A percentile compares a stretch with the other conserved stretches of the same genome.
Conservation (phyloP, 2,329 filamentous ascomycete genomes). For the Cladophialophora immunda region DNA sequence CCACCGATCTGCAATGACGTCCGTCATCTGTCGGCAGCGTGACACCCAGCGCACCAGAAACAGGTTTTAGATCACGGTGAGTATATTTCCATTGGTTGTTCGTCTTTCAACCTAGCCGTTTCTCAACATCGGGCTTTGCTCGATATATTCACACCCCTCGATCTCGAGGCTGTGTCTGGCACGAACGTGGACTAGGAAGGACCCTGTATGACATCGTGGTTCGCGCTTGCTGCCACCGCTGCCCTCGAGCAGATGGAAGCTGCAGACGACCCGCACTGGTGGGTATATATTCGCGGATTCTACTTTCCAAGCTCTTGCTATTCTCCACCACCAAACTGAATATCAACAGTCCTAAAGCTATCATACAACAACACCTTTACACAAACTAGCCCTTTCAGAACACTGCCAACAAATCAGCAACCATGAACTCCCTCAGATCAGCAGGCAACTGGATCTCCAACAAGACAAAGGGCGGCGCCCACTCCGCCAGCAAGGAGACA, state of each 20-base stretch:
- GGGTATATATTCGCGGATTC: slow-evolving; percentile 5
- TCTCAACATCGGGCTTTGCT: background rate
- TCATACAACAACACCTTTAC: background rate
- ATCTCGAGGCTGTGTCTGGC: background rate
- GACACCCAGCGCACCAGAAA: slow-evolving; percentile 8
- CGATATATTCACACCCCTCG: background rate
- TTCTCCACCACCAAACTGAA: slow-evolving; percentile 1
- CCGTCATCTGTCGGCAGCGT: slow-evolving; percentile 28
- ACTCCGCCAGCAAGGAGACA: slow-evolving; percentile 35
- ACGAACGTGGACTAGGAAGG: background rate
- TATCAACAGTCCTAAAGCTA: background rate
- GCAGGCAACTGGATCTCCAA: slow-evolving; percentile 36
- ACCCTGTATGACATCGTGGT: background rate
- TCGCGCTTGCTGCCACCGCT: background rate
- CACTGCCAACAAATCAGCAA: background rate
- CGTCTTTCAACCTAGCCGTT: background rate
- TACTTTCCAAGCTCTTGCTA: background rate
- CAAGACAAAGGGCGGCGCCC: slow-evolving; percentile 34
- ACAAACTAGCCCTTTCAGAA: background rate
- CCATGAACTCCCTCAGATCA: slow-evolving; percentile 34
- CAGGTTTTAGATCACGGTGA: slow-evolving; percentile 20
- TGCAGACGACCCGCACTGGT: background rate
- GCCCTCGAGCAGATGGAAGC: background rate
- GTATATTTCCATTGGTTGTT: background rate
- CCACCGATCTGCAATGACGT: slow-evolving; percentile 2